Conservation (phyloP, 768 basidiomycete species). For the Kwoniella bestiolae region DNA sequence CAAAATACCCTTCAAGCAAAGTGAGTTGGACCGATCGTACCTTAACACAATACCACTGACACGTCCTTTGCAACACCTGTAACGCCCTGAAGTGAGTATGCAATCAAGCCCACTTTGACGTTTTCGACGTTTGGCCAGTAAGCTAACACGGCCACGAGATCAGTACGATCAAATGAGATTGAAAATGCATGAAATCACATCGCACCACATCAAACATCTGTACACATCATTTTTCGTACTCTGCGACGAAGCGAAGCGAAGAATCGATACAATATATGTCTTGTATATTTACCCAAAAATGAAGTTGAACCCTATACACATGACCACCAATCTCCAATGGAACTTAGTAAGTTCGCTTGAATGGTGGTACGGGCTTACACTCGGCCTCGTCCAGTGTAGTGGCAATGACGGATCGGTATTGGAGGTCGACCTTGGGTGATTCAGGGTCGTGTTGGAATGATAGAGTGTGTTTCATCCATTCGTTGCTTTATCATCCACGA, state of each 20-base stretch:
- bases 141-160: too few species aligned
- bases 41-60: too few species aligned
- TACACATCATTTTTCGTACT: too few species aligned
- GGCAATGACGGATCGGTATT: constrained; percentile 83
- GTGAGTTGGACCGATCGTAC: too few species aligned
- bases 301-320: not conserved
- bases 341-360: constrained; percentile 65
- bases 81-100: too few species aligned
- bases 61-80: too few species aligned
- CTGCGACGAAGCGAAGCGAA: too few species aligned
- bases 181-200: constrained; percentile 1
- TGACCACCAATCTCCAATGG: constrained; percentile 17
- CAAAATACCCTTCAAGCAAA: constrained; percentile 34
- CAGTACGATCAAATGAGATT: too few species aligned
- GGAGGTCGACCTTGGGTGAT: constrained; percentile 82
- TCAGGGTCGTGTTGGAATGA: constrained; percentile 82
- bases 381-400: constrained; percentile 92
- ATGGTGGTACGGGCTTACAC: constrained; percentile 95
- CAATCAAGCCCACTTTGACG: too few species aligned
- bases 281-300: not conserved
- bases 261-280: not conserved
- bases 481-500: constrained; percentile 29
- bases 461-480: constrained; percentile 67
- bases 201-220: too few species aligned
- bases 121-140: too few species aligned